Evolutionary conservation across 2,329 filamentous ascomycete species (phyloP).

Genomic region (Didymella exigua): DNA sequence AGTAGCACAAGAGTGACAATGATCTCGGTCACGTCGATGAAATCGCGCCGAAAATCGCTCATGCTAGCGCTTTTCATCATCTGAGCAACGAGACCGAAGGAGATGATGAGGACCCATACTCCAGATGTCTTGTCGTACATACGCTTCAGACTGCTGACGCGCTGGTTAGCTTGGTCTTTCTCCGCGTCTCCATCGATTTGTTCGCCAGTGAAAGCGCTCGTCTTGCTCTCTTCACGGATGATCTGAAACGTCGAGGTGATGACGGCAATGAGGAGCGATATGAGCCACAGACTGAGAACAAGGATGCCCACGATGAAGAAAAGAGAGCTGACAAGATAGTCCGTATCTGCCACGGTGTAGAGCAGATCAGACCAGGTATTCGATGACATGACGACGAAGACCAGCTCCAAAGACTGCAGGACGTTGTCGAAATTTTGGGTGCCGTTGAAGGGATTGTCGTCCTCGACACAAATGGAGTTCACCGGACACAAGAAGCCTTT

Average conservation of each 20-base stretch:
- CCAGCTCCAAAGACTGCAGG: slow-evolving; percentile 84
- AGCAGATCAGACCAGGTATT: slow-evolving; percentile 96
- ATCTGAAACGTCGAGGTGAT: slow-evolving; percentile 99
- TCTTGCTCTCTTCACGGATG: slow-evolving; percentile 93
- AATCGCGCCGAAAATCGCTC: slow-evolving; percentile 62
- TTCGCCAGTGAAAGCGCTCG: slow-evolving; percentile 87
- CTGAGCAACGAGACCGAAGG: slow-evolving; percentile 79
- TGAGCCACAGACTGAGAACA: slow-evolving; percentile 94
- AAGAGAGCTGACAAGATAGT: slow-evolving; percentile 84
- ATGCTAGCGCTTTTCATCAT: slow-evolving; percentile 78
- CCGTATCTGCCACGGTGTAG: slow-evolving; percentile 90
- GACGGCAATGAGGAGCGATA: slow-evolving; percentile 91
- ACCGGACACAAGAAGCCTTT: slow-evolving; percentile 91
- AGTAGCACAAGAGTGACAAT: slow-evolving; percentile 79
- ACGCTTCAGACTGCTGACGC: slow-evolving; percentile 64
- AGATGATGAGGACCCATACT: slow-evolving; percentile 82
- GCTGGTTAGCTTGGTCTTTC: slow-evolving; percentile 46
- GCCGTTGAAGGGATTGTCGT: slow-evolving; percentile 76
- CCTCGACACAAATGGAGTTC: slow-evolving; percentile 82
- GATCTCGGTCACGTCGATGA: slow-evolving; percentile 75
- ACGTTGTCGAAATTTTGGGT: slow-evolving; percentile 98
- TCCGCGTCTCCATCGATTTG: slow-evolving; percentile 54
- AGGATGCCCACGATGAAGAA: slow-evolving; percentile 77
- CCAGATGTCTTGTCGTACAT: slow-evolving; percentile 75
- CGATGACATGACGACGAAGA: slow-evolving; percentile 98